Conservation (phyloP, 148 eudicot species). For the Heliosperma pusillum region DNA sequence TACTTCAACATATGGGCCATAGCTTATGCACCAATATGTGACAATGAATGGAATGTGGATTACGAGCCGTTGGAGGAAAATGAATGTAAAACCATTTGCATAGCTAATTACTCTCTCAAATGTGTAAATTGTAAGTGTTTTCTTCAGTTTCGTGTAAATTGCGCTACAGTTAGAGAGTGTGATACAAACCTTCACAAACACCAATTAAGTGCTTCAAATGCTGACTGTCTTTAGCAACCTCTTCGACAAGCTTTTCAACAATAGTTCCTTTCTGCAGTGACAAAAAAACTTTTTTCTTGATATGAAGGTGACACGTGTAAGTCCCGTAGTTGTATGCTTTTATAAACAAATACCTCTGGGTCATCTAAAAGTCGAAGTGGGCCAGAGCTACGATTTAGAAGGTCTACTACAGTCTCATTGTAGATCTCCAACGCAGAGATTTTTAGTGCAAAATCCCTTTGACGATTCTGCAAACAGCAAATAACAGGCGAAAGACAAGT, state of each 20-base stretch:
- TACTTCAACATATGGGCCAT: too few species aligned
- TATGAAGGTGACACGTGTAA: slow-evolving; percentile 3
- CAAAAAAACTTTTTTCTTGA: slow-evolving; percentile 8
- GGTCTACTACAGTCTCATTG: slow-evolving; percentile 90
- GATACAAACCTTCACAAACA: slow-evolving; percentile 76
- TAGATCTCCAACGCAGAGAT: slow-evolving; percentile 91
- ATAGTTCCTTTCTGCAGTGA: slow-evolving; percentile 78
- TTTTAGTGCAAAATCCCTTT: slow-evolving; percentile 59
- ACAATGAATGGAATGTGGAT: too few species aligned
- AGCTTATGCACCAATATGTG: too few species aligned
- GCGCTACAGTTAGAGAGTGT: neutral
- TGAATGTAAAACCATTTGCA: too few species aligned
- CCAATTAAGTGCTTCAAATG: slow-evolving; percentile 69
- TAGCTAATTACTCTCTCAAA: too few species aligned
- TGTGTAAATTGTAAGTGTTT: too few species aligned
- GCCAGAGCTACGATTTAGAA: slow-evolving; percentile 73
- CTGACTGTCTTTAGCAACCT: slow-evolving; percentile 58
- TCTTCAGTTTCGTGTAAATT: too few species aligned
- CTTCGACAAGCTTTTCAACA: slow-evolving; percentile 84
- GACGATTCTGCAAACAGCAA: slow-evolving; percentile 47
- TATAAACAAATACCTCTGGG: slow-evolving; percentile 63
- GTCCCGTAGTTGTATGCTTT: slow-evolving; percentile 1
- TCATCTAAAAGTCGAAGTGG: slow-evolving; percentile 94
- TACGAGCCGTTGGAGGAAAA: too few species aligned
- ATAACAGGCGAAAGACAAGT: neutral